phyloP scores from a whole-genome alignment of 2,329 filamentous ascomycete genomes.

The Alternaria longipes region DNA sequence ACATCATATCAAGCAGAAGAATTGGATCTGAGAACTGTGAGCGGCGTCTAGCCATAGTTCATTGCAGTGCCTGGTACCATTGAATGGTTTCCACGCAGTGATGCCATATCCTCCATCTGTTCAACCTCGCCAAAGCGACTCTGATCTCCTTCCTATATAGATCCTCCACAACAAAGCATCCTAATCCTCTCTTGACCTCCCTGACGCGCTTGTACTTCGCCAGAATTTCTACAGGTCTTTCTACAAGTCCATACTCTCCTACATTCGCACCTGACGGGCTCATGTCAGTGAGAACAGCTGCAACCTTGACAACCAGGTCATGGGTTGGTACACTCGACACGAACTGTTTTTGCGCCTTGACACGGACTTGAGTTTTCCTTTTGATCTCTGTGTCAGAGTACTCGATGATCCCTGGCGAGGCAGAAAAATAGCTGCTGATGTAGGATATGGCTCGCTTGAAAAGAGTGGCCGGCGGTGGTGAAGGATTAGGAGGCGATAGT shows the following conservation, averaged over 20 bases:
- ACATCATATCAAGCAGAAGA: no score
- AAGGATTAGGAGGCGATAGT: no score
- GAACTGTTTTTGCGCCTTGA: neutral
- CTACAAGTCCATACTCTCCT: neutral
- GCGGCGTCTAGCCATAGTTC: fast-evolving
- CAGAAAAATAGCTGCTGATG: neutral
- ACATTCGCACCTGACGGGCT: no score
- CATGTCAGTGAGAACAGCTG: neutral
- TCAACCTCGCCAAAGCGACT: constrained; percentile 10
- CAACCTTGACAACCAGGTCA: neutral
- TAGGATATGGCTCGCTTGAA: neutral
- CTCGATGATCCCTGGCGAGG: neutral
- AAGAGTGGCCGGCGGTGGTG: neutral
- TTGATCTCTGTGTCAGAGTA: neutral
- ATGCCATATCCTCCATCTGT: neutral
- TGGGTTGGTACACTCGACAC: no score
- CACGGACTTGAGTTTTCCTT: neutral
- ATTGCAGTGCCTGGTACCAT: neutral
- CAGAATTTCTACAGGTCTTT: neutral
- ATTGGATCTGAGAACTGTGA: fast-evolving
- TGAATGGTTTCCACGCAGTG: neutral
- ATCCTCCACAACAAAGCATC: constrained; percentile 4
- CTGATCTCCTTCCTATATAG: constrained; percentile 13
- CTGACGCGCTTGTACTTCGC: constrained; percentile 18
- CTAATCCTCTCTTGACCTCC: constrained; percentile 2